phyloP scores from a whole-genome alignment of 805 yeast genomes.

The Cyberlindnera misumaiensis region DNA sequence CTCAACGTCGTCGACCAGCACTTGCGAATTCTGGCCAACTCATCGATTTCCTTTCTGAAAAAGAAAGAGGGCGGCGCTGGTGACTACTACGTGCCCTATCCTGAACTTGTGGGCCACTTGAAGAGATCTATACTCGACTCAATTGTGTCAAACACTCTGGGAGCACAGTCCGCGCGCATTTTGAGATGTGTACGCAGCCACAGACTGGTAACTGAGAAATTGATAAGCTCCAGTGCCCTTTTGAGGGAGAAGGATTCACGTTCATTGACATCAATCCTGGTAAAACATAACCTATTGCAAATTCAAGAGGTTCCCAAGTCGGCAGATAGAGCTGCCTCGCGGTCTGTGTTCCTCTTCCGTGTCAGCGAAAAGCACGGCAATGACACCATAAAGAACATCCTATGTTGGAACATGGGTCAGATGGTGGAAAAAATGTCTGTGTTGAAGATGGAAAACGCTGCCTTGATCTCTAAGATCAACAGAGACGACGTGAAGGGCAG shows the following conservation, averaged over 20 bases:
- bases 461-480: constrained; percentile 70
- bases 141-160: constrained; percentile 53
- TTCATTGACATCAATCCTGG: constrained; percentile 57
- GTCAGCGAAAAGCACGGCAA: constrained; percentile 51
- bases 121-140: constrained; percentile 49
- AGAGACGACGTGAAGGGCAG: constrained; percentile 87
- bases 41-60: constrained; percentile 52
- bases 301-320: constrained; percentile 92
- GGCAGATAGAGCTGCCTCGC: constrained; percentile 83
- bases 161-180: constrained; percentile 62
- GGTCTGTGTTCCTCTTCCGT: constrained; percentile 79
- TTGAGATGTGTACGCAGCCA: constrained; percentile 68
- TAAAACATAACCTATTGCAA: constrained; percentile 68
- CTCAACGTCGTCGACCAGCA: constrained; percentile 49
- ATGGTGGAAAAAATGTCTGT: constrained; percentile 47
- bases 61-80: constrained; percentile 41
- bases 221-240: constrained; percentile 66
- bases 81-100: constrained; percentile 56
- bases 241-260: constrained; percentile 75
- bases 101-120: constrained; percentile 38
- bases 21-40: constrained; percentile 54
- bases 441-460: constrained; percentile 52
- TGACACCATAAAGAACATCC: constrained; percentile 38
- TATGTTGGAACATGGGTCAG: constrained; percentile 39
- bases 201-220: constrained; percentile 78